phyloP scores from a whole-genome alignment of 129 eudicot genomes.

The Silybum marianum region DNA sequence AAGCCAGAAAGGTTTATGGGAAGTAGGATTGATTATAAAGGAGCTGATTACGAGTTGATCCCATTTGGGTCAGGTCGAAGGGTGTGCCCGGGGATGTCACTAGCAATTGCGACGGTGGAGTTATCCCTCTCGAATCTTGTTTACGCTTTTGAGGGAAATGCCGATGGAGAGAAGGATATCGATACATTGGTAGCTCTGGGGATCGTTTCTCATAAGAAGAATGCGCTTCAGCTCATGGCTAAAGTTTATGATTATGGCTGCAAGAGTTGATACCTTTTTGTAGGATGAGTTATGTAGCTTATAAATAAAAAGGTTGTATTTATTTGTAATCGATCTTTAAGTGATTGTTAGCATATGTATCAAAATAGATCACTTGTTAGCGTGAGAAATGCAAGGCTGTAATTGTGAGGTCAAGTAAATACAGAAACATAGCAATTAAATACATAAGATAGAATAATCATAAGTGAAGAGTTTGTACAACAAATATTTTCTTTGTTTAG shows the following conservation, averaged over 20 bases:
- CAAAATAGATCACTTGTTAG: too few relatives aligned
- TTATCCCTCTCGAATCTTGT: not conserved
- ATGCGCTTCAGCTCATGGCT: slow-evolving; percentile 16
- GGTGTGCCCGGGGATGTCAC: not conserved
- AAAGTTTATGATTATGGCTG: slow-evolving; percentile 14
- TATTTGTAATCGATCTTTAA: too few relatives aligned
- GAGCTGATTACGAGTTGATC: not conserved
- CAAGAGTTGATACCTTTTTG: not conserved
- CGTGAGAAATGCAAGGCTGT: too few relatives aligned
- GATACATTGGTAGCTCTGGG: not conserved
- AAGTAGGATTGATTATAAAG: not conserved
- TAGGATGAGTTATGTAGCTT: too few relatives aligned
- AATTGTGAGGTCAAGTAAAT: too few relatives aligned
- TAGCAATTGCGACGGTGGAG: not conserved
- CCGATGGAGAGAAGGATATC: not conserved
- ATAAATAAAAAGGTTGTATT: too few relatives aligned
- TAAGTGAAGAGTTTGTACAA: too few relatives aligned
- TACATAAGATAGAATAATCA: too few relatives aligned
- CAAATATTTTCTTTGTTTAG: too few relatives aligned
- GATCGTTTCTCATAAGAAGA: not conserved
- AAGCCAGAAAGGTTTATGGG: not conserved
- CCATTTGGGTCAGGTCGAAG: not conserved
- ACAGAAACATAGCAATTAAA: too few relatives aligned
- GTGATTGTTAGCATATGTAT: too few relatives aligned
- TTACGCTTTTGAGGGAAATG: not conserved